Conservation (phyloP, 2,329 filamentous ascomycete species). For the Xylariomycetidae sp. region DNA sequence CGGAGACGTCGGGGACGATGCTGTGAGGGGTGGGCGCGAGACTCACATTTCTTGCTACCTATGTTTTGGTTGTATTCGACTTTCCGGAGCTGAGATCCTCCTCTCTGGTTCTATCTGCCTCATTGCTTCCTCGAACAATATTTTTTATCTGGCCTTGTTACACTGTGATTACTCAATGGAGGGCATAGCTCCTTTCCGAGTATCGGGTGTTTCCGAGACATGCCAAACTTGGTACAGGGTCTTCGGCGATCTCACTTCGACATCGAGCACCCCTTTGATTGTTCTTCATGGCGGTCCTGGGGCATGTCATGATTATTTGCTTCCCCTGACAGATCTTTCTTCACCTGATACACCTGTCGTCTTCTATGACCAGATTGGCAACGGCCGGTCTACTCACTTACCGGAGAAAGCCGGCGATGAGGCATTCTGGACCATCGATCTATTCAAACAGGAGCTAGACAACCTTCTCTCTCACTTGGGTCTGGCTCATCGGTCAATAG, state of each 20-base stretch:
- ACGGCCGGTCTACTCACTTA: conserved; percentile 43
- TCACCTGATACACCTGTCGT: conserved; percentile 38
- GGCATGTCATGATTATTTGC: conserved; percentile 38
- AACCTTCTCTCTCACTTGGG: conserved; percentile 39
- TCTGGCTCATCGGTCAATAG: conserved; percentile 30
- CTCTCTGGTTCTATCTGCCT: too few species aligned
- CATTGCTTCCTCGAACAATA: too few species aligned
- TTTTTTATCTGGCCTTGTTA: too few species aligned
- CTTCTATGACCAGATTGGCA: conserved; percentile 52
- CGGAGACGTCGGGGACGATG: too few species aligned
- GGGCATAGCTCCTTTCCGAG: conserved; percentile 6
- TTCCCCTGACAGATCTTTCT: conserved; percentile 33
- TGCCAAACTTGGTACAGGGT: conserved; percentile 20
- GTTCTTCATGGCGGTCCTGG: conserved; percentile 28
- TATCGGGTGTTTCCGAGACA: conserved; percentile 4
- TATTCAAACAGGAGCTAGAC: conserved; percentile 46
- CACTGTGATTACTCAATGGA: too few species aligned
- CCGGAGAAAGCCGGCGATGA: conserved; percentile 38
- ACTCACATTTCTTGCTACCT: too few species aligned
- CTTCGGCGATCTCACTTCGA: conserved; percentile 13
- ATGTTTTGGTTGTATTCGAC: too few species aligned
- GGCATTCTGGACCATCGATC: conserved; percentile 40
- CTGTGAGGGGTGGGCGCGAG: too few species aligned
- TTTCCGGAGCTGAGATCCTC: too few species aligned
- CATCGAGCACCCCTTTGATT: conserved; percentile 13